Evolutionary conservation across 2,329 filamentous ascomycete species (phyloP).

Genomic region (Fusarium xylarioides): DNA sequence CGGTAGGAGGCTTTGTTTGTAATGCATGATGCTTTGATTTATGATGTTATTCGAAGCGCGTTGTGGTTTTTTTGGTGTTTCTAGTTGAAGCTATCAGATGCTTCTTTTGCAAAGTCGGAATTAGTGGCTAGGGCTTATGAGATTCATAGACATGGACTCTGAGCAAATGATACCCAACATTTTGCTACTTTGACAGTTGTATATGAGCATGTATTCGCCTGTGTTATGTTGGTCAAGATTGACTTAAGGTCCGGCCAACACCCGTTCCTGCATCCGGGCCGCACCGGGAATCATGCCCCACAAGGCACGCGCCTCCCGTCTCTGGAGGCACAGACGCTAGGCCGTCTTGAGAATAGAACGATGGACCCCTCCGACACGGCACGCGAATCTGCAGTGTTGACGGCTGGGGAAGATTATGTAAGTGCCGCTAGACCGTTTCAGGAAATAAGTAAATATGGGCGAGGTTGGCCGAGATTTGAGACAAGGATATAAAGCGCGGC

Average conservation of each 20-base stretch:
- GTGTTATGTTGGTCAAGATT: background rate
- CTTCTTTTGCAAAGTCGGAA: conserved; percentile 22
- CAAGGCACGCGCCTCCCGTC: conserved; percentile 21
- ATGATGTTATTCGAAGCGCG: conserved; percentile 18
- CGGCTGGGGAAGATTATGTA: conserved; percentile 4
- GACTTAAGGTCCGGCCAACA: background rate
- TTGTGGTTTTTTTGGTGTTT: conserved; percentile 7
- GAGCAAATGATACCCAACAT: conserved; percentile 44
- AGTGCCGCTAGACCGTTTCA: conserved; percentile 11
- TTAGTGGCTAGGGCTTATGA: conserved; percentile 25
- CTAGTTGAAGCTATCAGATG: conserved; percentile 24
- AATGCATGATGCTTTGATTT: conserved; percentile 25
- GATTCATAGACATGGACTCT: conserved; percentile 31
- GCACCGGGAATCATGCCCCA: conserved; percentile 34
- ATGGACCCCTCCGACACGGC: conserved; percentile 5
- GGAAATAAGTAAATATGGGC: conserved; percentile 42
- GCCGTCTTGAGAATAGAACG: background rate
- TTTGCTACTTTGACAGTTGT: conserved; percentile 24
- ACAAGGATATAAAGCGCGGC: conserved; percentile 20
- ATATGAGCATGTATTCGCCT: background rate
- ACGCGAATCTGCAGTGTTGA: conserved; percentile 24
- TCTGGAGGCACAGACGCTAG: conserved; percentile 2
- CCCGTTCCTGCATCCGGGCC: conserved; percentile 37
- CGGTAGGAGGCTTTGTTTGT: conserved; percentile 19
- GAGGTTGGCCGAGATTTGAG: conserved; percentile 20